Percentiles rank a stretch among this genome's conserved stretches.
Evolutionary conservation across 306 rosid genomes (phyloP).

Genomic region (Clitoria ternatea): DNA sequence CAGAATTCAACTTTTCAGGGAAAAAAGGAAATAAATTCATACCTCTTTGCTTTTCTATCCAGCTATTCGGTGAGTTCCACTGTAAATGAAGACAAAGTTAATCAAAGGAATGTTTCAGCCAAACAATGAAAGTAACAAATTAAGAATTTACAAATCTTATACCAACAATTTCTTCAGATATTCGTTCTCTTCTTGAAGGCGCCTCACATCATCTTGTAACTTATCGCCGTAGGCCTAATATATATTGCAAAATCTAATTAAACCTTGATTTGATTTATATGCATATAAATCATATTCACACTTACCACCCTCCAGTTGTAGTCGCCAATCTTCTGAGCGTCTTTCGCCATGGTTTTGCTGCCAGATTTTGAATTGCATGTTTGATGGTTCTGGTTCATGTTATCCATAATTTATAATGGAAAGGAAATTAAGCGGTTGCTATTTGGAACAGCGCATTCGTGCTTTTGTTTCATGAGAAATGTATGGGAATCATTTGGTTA

Average conservation of each 20-base stretch:
- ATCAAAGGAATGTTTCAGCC: background rate
- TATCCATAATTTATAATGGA: background rate
- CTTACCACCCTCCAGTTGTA: background rate
- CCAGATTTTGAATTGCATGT: no score
- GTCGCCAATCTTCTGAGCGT: background rate
- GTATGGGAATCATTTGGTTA: no score
- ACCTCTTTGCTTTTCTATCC: background rate
- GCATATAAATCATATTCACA: no score
- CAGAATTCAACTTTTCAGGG: background rate
- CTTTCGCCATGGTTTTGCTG: background rate
- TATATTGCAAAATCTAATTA: background rate
- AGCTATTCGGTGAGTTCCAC: constrained; percentile 5
- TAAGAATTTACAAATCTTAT: background rate
- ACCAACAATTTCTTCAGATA: background rate
- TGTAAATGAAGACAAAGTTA: background rate
- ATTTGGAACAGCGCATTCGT: no score
- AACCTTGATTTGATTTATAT: background rate
- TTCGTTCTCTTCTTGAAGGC: constrained; percentile 3
- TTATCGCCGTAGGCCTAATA: background rate
- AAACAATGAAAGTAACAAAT: background rate
- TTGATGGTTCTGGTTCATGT: no score
- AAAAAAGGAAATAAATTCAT: background rate
- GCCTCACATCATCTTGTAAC: background rate
- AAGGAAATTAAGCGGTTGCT: background rate
- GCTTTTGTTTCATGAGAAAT: no score